Evolutionary conservation across 345 rosid genomes (phyloP), one percentile per base, ranked within the genome.

Genomic region (Gossypium longicalyx): DNA sequence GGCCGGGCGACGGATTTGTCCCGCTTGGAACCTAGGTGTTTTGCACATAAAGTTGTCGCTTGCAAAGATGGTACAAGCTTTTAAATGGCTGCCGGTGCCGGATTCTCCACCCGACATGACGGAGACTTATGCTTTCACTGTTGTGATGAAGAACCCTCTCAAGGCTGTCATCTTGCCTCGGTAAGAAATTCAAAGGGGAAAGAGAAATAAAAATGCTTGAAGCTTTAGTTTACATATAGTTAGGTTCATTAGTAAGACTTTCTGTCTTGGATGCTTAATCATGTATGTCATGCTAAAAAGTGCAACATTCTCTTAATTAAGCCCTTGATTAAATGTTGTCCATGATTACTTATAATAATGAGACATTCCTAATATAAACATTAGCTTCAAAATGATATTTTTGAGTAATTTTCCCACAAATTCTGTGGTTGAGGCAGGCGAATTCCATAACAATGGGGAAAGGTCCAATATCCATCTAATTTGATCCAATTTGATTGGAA

Each of bases 1-100:
- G 2, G 97, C 93, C 5, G 97, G 98, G 0, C 76, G 98, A 78
- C 74, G 98, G 85, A 94, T 94, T 45, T 94, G 98, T 44, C 98
- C 98, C 2, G 98, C 97, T 11, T 86, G 94, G 93, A 87, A 81
- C 52, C 69, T 94, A 48, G 98, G 98, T 10, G 73, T 84, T 22
- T 67, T 91, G 71, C 97, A 94, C 43, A 86, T 92, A 8, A 77
- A 87, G 52, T 56, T 94, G 85, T 62, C 89, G 89, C 83, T 94
- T 29, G 98, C 98, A n/a, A 88, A 82, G 85, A 94, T 91, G 98
- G 78, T 94, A 27, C 98, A 88, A 56, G 85, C 88, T 11, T 92
- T 79, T 80, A 86, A 83, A 70, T 94, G 98, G 98, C 17, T 87
- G 10, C 91, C 93, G 12, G 80, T 80, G 44, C 85, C 96, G 3